phyloP scores from a whole-genome alignment of 164 flowering plant genomes.

The Sedum album region DNA sequence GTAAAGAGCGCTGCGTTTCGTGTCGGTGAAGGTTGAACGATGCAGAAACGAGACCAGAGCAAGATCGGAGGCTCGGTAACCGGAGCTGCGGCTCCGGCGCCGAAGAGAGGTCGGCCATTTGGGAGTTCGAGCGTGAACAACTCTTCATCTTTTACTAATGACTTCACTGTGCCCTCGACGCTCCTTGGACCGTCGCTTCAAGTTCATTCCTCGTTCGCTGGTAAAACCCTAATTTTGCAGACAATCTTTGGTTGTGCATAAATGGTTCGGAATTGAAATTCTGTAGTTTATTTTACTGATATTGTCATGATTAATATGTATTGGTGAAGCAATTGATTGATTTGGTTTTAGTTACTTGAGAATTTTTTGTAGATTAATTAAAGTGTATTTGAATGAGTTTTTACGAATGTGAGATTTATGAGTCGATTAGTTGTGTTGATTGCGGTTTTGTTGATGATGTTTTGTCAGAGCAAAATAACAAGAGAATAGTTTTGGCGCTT shows the following conservation, averaged over 20 bases:
- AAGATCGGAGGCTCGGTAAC: constrained; percentile 51
- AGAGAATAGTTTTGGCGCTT: constrained; percentile 85
- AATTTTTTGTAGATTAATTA: too few species aligned
- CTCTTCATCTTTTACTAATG: constrained; percentile 38
- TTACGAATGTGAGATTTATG: neutral
- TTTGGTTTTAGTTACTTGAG: too few species aligned
- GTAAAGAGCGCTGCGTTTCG: neutral
- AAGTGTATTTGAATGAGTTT: too few species aligned
- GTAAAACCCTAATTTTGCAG: constrained; percentile 23
- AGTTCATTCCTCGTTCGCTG: constrained; percentile 73
- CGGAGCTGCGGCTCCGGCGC: constrained; percentile 46
- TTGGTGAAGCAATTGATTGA: too few species aligned
- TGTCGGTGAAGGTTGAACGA: too few species aligned
- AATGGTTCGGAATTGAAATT: too few species aligned
- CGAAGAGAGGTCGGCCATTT: constrained; percentile 87
- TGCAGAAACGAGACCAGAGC: constrained; percentile 67
- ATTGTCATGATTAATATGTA: too few species aligned
- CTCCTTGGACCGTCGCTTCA: constrained; percentile 93
- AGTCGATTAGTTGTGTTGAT: neutral
- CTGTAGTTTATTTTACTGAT: too few species aligned
- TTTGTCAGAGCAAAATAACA: constrained; percentile 75
- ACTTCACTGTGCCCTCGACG: constrained; percentile 51
- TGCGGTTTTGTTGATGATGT: constrained; percentile 4
- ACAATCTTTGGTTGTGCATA: too few species aligned
- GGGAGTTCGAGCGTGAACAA: constrained; percentile 46